Base-by-base conservation (phyloP, 2,329 filamentous ascomycete genomes). In the Westerdykella aurantiaca region DNA sequence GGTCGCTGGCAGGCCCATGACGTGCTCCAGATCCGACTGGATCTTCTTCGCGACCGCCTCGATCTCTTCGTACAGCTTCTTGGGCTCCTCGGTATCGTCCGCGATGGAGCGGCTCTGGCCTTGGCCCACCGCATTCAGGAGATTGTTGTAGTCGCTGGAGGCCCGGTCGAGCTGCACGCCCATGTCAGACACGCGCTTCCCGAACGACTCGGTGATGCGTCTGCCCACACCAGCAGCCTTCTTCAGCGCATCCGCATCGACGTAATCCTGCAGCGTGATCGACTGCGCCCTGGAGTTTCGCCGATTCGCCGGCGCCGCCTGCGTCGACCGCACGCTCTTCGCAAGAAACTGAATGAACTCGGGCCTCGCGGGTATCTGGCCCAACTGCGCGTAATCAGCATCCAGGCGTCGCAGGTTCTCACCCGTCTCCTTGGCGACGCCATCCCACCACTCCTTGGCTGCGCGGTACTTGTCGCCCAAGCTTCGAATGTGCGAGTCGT, bases 31-130 rank as follows among this genome's bases (percentile, higher is more conserved):
- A 66, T 97, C 93, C 5, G 84, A 86, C 38, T 83, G 82, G 39
- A 98, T 86, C 68, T 96, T 96, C 57, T 82, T 88, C 41, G 83
- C 83, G 43, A 97, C 76, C 0, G 87, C 85, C 61, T 91, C 84
- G 35, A 97, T 88, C 63, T 97, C 93, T 48, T 88, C 79, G 39
- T 93, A 73, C 6, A 95, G 72, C 49, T 85, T 81, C 17, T 72
- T 68, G 5, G 85, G 77, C 51, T 90, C 86, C 39, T 80, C 76
- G 34, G 72, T 73, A 46, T 81, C 81, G 14, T 74, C 71, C 38
- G 81, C 62, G 5, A 77, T 69, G 17, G 76, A 84, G 39, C 75
- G 78, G 45, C 59, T 67, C 47, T 69, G 68, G 49, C 72, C 69
- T 48, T 72, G 67, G 16, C 72, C 68, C 13, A 74, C 66, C 9